Percentiles rank a stretch among this genome's conserved stretches.
These are phyloP conservation scores for Fusarium sp. DNA, from an alignment of 2,329 filamentous ascomycete species.

Conservation along the genomic window DNA sequence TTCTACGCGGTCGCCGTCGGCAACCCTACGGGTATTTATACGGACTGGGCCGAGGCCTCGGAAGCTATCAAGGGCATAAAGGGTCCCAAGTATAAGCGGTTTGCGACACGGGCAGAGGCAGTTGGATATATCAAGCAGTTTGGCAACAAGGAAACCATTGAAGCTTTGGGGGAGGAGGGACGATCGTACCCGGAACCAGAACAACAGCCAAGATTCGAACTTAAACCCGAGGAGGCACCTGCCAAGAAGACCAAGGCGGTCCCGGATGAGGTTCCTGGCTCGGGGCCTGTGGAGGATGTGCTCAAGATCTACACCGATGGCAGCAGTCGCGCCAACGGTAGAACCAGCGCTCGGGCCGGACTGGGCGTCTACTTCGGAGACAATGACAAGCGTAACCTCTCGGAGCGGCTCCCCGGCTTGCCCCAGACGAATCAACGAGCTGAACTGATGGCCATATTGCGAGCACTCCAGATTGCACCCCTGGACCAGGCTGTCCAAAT, in stretches of 20 bases:
- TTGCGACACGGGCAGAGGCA: slow-evolving; percentile 76
- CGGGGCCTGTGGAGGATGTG: slow-evolving; percentile 34
- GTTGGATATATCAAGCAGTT: slow-evolving; percentile 76
- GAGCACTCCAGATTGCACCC: slow-evolving; percentile 82
- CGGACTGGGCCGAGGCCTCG: slow-evolving; percentile 75
- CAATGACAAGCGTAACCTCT: slow-evolving; percentile 71
- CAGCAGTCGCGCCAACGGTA: slow-evolving; percentile 70
- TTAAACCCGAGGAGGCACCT: slow-evolving; percentile 35
- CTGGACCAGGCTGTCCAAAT: slow-evolving; percentile 78
- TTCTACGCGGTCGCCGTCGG: slow-evolving; percentile 74
- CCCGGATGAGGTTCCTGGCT: slow-evolving; percentile 42
- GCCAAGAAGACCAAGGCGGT: slow-evolving; percentile 40
- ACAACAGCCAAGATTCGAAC: not conserved
- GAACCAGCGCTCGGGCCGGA: slow-evolving; percentile 65
- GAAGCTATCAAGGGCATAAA: slow-evolving; percentile 80
- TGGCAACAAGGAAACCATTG: slow-evolving; percentile 58
- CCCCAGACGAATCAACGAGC: slow-evolving; percentile 95
- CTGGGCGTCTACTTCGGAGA: slow-evolving; percentile 73
- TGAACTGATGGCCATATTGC: slow-evolving; percentile 89
- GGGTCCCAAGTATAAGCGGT: slow-evolving; percentile 77
- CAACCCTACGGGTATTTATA: slow-evolving; percentile 69
- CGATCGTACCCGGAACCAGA: slow-evolving; percentile 26
- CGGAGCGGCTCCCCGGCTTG: slow-evolving; percentile 78
- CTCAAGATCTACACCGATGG: slow-evolving; percentile 71
- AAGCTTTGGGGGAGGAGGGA: slow-evolving; percentile 51